Conservation (phyloP, 495 filamentous ascomycete genomes). For the Durotheca rogersii region DNA sequence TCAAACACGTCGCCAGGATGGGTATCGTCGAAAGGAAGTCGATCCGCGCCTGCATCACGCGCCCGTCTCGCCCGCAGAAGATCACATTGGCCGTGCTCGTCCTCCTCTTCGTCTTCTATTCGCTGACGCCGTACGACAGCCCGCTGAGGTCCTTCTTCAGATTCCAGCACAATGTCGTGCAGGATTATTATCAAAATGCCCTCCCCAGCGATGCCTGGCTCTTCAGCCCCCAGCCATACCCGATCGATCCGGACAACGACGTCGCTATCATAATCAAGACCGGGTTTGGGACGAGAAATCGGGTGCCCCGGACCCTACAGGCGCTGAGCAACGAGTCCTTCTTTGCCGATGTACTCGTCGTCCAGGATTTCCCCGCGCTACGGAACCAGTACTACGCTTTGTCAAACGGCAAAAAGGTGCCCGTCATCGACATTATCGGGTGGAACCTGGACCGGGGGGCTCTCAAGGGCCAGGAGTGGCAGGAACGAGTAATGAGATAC, state of each 20-base stretch:
- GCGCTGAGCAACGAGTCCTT: slow-evolving; percentile 34
- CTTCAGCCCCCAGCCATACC: slow-evolving; percentile 30
- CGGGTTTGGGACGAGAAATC: slow-evolving; percentile 44
- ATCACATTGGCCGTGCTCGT: slow-evolving; percentile 16
- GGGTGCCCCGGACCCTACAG: slow-evolving; percentile 41
- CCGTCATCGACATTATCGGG: slow-evolving; percentile 39
- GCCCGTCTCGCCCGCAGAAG: slow-evolving; percentile 34
- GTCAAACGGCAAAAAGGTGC: slow-evolving; percentile 31
- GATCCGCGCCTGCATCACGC: slow-evolving; percentile 30
- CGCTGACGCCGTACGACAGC: slow-evolving; percentile 29
- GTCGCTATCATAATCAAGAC: slow-evolving; percentile 48
- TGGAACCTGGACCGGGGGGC: slow-evolving; percentile 32
- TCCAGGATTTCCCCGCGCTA: slow-evolving; percentile 42
- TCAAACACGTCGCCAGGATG: no score
- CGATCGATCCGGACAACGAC: slow-evolving; percentile 39
- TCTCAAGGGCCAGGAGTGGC: slow-evolving; percentile 30
- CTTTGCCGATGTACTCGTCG: slow-evolving; percentile 40
- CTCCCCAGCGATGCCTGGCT: slow-evolving; percentile 35
- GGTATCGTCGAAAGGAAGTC: slow-evolving; percentile 30
- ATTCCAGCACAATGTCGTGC: slow-evolving; percentile 31
- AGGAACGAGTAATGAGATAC: slow-evolving; percentile 41
- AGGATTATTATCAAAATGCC: slow-evolving; percentile 33
- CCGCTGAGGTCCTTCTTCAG: slow-evolving; percentile 30
- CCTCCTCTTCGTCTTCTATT: slow-evolving; percentile 32
- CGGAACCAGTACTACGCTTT: slow-evolving; percentile 28